Conservation (phyloP, 495 filamentous ascomycete genomes). For the Trichoderma erinaceum region DNA sequence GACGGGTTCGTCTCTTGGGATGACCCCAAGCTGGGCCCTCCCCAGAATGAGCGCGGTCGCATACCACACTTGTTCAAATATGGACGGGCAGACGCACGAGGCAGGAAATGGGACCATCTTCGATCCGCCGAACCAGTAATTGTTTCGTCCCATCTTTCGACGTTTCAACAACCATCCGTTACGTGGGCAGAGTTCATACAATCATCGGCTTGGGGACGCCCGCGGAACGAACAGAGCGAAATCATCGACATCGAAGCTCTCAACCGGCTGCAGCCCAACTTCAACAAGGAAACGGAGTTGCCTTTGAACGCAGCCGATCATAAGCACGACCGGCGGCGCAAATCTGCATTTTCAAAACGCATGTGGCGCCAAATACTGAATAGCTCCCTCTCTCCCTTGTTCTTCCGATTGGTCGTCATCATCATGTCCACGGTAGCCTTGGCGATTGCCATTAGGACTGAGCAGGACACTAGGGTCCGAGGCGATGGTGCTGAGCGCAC, state of each 20-base stretch:
- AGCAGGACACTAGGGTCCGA: constrained; percentile 43
- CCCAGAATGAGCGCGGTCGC: neutral
- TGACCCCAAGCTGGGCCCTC: constrained; percentile 19
- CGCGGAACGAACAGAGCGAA: constrained; percentile 38
- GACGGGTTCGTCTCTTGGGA: constrained; percentile 49
- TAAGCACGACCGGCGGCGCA: constrained; percentile 27
- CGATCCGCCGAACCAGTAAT: constrained; percentile 51
- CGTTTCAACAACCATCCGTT: constrained; percentile 26
- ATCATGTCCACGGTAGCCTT: constrained; percentile 76
- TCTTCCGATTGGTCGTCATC: constrained; percentile 76
- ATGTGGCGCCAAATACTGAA: constrained; percentile 51
- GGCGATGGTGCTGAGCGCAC: constrained; percentile 50
- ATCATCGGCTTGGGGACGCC: constrained; percentile 45
- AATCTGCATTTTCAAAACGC: constrained; percentile 35
- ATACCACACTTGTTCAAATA: constrained; percentile 13
- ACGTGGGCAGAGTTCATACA: constrained; percentile 45
- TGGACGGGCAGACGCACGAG: constrained; percentile 27
- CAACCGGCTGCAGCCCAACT: constrained; percentile 44
- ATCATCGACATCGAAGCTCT: constrained; percentile 38
- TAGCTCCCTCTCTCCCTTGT: constrained; percentile 79
- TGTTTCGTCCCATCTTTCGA: constrained; percentile 38
- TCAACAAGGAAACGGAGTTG: constrained; percentile 33
- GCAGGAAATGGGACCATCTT: constrained; percentile 52
- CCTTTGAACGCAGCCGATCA: constrained; percentile 52
- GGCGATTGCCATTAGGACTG: constrained; percentile 69